These are phyloP conservation scores for Flaveria brownii DNA, from an alignment of 129 eudicot species.

Conservation along the genomic window DNA sequence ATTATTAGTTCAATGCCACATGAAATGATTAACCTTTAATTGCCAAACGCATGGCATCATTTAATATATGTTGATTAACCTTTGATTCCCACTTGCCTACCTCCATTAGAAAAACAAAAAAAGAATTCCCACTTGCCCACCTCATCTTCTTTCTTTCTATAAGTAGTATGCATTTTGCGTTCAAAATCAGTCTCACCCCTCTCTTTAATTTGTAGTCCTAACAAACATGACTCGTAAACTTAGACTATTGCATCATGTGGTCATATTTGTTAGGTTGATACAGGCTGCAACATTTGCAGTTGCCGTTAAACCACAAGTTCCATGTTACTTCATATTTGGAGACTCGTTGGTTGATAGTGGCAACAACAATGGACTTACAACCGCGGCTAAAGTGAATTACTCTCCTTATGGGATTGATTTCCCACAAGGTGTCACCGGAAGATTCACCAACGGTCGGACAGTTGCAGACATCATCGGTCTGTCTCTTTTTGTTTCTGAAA, in stretches of 20 bases:
- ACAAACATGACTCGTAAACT: constrained; percentile 22
- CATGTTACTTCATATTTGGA: constrained; percentile 39
- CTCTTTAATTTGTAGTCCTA: background rate
- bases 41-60: constrained; percentile 4
- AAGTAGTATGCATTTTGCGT: constrained; percentile 15
- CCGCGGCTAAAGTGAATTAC: constrained; percentile 54
- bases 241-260: background rate
- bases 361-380: constrained; percentile 28
- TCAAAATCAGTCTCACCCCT: background rate
- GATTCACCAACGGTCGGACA: constrained; percentile 59
- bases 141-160: constrained; percentile 4
- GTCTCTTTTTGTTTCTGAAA: background rate
- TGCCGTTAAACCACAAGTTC: constrained; percentile 29
- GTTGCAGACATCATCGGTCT: constrained; percentile 48
- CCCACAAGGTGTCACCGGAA: constrained; percentile 54
- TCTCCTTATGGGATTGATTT: constrained; percentile 68
- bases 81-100: background rate
- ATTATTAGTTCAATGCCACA: background rate
- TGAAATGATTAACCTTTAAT: background rate
- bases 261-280: constrained; percentile 4
- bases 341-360: constrained; percentile 39
- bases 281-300: background rate
- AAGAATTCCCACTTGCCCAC: constrained; percentile 15
- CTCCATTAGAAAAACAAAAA: background rate
- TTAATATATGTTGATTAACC: background rate